A percentile compares a stretch with the other conserved stretches of the same genome.
These are phyloP conservation scores for Neophaeococcomyces aloes DNA, from an alignment of 2,329 filamentous ascomycete species.

Conservation along the genomic window DNA sequence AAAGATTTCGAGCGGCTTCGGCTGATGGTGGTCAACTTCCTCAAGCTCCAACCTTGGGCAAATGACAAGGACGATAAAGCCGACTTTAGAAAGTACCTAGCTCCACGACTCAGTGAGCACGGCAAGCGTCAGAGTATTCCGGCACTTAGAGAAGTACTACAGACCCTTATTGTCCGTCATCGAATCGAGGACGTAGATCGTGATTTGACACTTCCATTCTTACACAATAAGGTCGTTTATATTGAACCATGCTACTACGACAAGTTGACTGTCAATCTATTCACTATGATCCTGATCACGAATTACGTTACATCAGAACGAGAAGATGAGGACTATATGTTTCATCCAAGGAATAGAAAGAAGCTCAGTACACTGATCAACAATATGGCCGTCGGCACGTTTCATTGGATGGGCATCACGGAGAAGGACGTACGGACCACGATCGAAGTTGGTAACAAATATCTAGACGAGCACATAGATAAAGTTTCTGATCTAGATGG, in stretches of 20 bases:
- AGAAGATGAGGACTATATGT: conserved; percentile 76
- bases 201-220: conserved; percentile 56
- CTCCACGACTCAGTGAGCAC: conserved; percentile 51
- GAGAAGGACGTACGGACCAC: conserved; percentile 51
- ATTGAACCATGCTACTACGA: conserved; percentile 79
- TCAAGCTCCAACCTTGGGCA: conserved; percentile 70
- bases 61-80: conserved; percentile 50
- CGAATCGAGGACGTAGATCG: conserved; percentile 57
- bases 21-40: conserved; percentile 56
- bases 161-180: conserved; percentile 73
- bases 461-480: conserved; percentile 53
- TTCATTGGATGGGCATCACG: conserved; percentile 70
- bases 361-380: conserved; percentile 57
- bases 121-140: conserved; percentile 28
- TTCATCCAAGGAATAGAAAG: conserved; percentile 63
- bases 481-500: conserved; percentile 52
- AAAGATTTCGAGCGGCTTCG: conserved; percentile 58
- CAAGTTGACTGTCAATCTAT: conserved; percentile 70
- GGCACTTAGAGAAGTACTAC: conserved; percentile 56
- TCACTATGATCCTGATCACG: conserved; percentile 70
- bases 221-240: conserved; percentile 60
- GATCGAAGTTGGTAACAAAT: conserved; percentile 55
- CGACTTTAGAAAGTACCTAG: conserved; percentile 65
- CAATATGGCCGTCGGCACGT: conserved; percentile 73
- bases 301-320: conserved; percentile 85